phyloP scores from a whole-genome alignment of 2,329 filamentous ascomycete species.

The Shiraia sp. region DNA sequence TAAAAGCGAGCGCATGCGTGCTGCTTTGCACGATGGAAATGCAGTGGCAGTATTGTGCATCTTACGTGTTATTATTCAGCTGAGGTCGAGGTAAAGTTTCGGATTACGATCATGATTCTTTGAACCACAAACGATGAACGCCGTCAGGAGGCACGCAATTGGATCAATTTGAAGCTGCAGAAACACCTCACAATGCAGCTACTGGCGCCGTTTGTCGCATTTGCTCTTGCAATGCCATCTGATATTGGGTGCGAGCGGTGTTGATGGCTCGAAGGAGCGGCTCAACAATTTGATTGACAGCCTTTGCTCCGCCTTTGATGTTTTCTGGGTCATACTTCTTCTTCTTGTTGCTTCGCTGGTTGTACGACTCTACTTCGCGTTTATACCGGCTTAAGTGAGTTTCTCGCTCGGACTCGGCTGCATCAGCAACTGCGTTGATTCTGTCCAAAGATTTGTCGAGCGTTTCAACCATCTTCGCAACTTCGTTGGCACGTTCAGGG shows the following conservation, averaged over 20 bases:
- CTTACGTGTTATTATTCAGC: no score
- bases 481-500: conserved; percentile 75
- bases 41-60: no score
- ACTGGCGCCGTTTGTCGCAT: conserved; percentile 21
- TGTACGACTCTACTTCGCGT: conserved; percentile 70
- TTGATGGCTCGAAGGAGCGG: conserved; percentile 73
- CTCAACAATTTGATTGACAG: conserved; percentile 75
- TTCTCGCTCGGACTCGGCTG: conserved; percentile 75
- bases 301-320: conserved; percentile 74
- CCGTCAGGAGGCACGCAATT: no score
- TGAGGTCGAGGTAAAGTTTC: no score
- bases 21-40: no score
- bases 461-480: conserved; percentile 81
- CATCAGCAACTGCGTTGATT: conserved; percentile 77
- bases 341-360: conserved; percentile 74
- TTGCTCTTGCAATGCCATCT: conserved; percentile 68
- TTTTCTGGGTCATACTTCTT: conserved; percentile 68
- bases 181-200: conserved; percentile 4
- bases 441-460: conserved; percentile 75
- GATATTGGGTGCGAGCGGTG: conserved; percentile 72
- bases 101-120: no score
- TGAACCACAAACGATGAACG: no score
- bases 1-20: no score
- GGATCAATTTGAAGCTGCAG: background rate
- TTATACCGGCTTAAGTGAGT: conserved; percentile 69